Evolutionary conservation across 495 filamentous ascomycete genomes (phyloP).

Genomic region (Cenococcum geophilum): DNA sequence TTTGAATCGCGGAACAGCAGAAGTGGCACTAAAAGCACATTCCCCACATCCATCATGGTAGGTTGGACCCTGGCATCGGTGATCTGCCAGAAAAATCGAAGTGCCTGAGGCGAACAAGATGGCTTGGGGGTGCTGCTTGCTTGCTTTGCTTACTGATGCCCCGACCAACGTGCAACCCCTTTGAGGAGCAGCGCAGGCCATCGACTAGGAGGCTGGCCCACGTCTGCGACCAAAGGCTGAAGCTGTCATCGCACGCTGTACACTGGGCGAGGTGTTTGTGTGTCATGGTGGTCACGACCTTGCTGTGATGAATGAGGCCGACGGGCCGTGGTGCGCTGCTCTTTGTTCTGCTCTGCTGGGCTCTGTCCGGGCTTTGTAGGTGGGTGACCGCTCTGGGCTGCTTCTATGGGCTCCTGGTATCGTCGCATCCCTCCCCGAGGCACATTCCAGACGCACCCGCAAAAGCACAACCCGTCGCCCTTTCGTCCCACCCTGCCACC

Average conservation of each 20-base stretch:
- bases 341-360: no score
- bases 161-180: background rate
- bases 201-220: no score
- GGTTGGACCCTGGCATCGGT: background rate
- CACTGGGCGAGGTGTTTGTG: background rate
- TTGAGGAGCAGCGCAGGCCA: background rate
- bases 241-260: background rate
- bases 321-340: no score
- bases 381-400: no score
- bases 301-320: no score
- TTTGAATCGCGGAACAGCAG: slow-evolving; percentile 1
- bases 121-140: background rate
- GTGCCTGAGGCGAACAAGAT: background rate
- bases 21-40: background rate
- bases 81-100: background rate
- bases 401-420: no score
- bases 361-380: no score
- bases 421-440: background rate
- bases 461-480: background rate
- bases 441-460: background rate
- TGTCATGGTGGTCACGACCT: background rate
- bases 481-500: no score
- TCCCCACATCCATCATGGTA: background rate
- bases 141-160: background rate
- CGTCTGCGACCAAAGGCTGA: background rate